Evolutionary conservation across 2,329 filamentous ascomycete species (phyloP), one percentile per base, ranked within the genome.

Genomic region (Elsinoe necatrix): DNA sequence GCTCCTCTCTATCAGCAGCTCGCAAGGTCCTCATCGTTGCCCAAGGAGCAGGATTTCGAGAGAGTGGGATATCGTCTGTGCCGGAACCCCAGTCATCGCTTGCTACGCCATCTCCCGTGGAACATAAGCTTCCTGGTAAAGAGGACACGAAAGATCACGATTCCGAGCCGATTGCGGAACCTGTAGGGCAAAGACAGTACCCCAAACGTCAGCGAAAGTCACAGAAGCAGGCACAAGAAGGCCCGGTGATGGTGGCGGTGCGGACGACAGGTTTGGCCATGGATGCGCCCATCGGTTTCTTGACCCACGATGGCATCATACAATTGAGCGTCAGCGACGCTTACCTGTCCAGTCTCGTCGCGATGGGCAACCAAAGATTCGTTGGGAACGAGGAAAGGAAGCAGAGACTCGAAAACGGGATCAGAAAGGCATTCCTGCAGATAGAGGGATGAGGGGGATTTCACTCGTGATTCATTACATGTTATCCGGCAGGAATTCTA

Each of bases 21-120:
- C 86, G 95, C 62, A 76, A 80, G 7, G 77, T 95, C 16, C 79
- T 95, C 12, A 78, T 83, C 9, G 87, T 87, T 43, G 91, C 87
- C 1, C 76, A 92, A 8, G 81, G 84, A 63, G 86, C 89, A 3
- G 92, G 92, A 0, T 96, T 96, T 68, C 84, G 92, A 12, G 92
- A 97, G 72, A 93, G 87, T 58, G 92, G 92, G 16, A 85, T 92
- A 51, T 78, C 95, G 58, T 88, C 85, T 65, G 68, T 89, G 8
- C 54, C 47, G 69, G 71, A 4, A 57, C 67, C 9, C 61, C 63
- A 4, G 65, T 68, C 23, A 62, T 70, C 20, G 69, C 71, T 41
- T 71, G 71, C 27, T 9, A 9, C 27, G 27, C 27, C 27, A 29
- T 29, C 27, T 29, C 9, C 27, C 4, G 9, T 29, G 4, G 27